phyloP scores from a whole-genome alignment of 768 basidiomycete species.

The Xerocomus spinulosus region DNA sequence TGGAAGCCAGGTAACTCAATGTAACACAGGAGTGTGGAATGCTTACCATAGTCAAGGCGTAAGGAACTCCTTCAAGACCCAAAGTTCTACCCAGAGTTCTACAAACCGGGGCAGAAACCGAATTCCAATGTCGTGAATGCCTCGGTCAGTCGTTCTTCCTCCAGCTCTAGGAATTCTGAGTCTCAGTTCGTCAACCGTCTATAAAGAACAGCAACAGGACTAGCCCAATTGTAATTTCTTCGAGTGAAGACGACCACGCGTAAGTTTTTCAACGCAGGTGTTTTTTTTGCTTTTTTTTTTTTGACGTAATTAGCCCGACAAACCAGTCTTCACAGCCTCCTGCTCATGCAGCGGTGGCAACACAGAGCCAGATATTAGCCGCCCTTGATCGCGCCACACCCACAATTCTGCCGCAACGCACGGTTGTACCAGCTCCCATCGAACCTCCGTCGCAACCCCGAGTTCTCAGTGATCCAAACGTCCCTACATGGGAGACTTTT shows the following conservation, averaged over 20 bases:
- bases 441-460: constrained; percentile 22
- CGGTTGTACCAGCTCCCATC: constrained; percentile 31
- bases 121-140: too few relatives aligned
- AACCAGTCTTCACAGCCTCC: background rate
- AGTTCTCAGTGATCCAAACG: constrained; percentile 9
- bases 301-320: constrained; percentile 10
- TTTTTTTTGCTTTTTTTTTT: background rate
- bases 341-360: background rate
- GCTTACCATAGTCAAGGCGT: constrained; percentile 15
- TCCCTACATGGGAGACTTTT: constrained; percentile 29
- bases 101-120: constrained; percentile 17
- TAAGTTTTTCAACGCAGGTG: constrained; percentile 1
- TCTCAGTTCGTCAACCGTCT: constrained; percentile 16
- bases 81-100: constrained; percentile 29
- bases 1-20: constrained; percentile 25
- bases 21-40: accelerated
- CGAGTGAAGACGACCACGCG: constrained; percentile 25
- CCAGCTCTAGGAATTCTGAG: constrained; percentile 18
- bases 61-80: constrained; percentile 25
- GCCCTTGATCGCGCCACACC: constrained; percentile 23
- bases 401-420: constrained; percentile 13
- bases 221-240: constrained; percentile 27
- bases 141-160: constrained; percentile 22
- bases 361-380: constrained; percentile 18
- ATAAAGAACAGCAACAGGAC: constrained; percentile 6